phyloP scores from a whole-genome alignment of 139 green algal genomes.

The Pleodorina starrii region DNA sequence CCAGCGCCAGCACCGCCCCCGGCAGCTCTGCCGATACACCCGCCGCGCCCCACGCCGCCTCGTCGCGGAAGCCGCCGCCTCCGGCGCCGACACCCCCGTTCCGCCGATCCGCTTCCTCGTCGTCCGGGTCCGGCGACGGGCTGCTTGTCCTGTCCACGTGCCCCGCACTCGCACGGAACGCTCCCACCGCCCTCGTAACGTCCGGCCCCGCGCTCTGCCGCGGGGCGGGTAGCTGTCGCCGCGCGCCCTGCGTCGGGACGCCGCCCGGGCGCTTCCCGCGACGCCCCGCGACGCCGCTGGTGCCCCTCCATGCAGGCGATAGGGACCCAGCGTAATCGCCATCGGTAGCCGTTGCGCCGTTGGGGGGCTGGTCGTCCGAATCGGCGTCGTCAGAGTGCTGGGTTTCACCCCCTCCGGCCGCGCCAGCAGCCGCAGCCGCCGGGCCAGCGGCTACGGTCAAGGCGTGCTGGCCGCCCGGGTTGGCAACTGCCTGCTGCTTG shows the following conservation, averaged over 20 bases:
- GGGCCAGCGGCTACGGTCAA: background rate
- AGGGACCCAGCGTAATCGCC: background rate
- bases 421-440: background rate
- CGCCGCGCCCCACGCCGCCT: background rate
- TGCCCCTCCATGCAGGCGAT: background rate
- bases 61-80: background rate
- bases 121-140: background rate
- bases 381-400: background rate
- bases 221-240: background rate
- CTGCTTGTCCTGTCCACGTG: background rate
- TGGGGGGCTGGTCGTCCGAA: slow-evolving; percentile 3
- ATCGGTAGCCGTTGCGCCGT: background rate
- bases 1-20: too few species aligned
- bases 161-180: background rate
- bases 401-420: background rate
- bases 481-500: background rate
- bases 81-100: too few species aligned
- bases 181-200: background rate
- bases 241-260: background rate
- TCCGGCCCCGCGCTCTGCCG: background rate
- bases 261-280: background rate
- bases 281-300: background rate
- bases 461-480: background rate
- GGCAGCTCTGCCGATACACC: background rate
- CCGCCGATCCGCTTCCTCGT: background rate